These are phyloP conservation scores for Fusarium ramigenum DNA, from an alignment of 2,329 filamentous ascomycete genomes.

Conservation along the genomic window DNA sequence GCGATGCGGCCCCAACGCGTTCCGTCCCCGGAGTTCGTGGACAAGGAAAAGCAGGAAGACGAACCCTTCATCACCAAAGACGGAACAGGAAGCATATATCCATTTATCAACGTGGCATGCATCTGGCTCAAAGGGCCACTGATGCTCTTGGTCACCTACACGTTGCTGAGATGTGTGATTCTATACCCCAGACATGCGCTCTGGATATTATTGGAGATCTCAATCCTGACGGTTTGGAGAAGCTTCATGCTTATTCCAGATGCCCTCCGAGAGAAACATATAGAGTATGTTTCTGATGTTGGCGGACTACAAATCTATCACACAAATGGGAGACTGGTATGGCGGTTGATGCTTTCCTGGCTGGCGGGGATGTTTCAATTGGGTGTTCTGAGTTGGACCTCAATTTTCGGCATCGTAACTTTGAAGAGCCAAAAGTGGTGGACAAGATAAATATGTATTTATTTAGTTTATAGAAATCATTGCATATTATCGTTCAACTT, in stretches of 20 bases:
- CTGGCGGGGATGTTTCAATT: neutral
- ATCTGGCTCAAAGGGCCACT: neutral
- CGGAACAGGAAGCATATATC: neutral
- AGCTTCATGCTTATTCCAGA: neutral
- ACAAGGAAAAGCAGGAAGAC: neutral
- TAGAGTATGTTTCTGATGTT: neutral
- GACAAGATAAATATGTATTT: neutral
- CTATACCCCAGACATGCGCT: neutral
- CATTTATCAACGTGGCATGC: neutral
- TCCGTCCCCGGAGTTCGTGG: neutral
- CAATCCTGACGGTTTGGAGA: neutral
- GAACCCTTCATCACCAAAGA: neutral
- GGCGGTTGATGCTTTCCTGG: neutral
- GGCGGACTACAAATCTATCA: neutral
- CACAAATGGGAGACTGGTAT: neutral
- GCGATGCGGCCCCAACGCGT: neutral
- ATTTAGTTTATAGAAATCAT: neutral
- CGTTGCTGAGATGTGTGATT: neutral
- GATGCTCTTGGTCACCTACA: neutral
- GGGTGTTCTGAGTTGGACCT: neutral
- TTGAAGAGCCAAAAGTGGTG: neutral
- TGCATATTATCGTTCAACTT: neutral
- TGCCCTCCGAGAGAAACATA: neutral
- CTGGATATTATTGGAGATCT: neutral
- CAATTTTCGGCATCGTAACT: neutral